Evolutionary conservation across 2,329 filamentous ascomycete genomes (phyloP), one percentile per base, ranked within the genome.

Genomic region (Aaosphaeria arxii): DNA sequence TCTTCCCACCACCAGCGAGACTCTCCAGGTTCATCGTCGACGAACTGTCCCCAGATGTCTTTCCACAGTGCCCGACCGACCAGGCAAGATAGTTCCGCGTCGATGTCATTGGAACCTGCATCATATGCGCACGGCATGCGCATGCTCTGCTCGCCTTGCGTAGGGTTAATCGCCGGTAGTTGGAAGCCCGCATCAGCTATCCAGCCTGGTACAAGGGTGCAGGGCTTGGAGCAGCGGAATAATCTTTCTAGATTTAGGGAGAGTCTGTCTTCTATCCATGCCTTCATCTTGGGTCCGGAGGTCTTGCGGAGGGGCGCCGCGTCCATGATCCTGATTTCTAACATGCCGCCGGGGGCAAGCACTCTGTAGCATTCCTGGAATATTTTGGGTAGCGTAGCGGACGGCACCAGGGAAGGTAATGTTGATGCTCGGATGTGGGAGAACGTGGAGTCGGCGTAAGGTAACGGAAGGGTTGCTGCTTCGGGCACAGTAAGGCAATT

Each of bases 321-420:
- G 48, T 88, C 83, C 53, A 88, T 80, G 13, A 88, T 68, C 0
- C 79, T 78, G 11, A 88, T 66, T 49, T 85, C 77, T 9, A 88
- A 64, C 17, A 74, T 71, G 1, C 85, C 84, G 0, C 77, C 76
- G 0, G 77, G 74, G 4, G 74, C 71, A 3, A 88, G 74, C 31
- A 79, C 77, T 28, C 77, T 77, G 59, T 81, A 73, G 53, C 85
- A 79, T 51, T 80, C 79, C 45, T 73, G 73, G 11, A 88, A 74
- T 1, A 86, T 66, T 2, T 68, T 64, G 0, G 81, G 80, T 0
- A 88, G 76, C 9, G 83, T 80, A 0, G 77, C 70, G 0, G 80
- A 79, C 1, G 81, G 71, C 31, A 85, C 76, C 1, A 82, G 59
- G 0, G 81, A 76, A 0, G 84, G 79, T 17, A 88, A 71, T 0